Conservation (phyloP, 192 early-diverging fungal genomes). For the Entomortierella lignicola region DNA sequence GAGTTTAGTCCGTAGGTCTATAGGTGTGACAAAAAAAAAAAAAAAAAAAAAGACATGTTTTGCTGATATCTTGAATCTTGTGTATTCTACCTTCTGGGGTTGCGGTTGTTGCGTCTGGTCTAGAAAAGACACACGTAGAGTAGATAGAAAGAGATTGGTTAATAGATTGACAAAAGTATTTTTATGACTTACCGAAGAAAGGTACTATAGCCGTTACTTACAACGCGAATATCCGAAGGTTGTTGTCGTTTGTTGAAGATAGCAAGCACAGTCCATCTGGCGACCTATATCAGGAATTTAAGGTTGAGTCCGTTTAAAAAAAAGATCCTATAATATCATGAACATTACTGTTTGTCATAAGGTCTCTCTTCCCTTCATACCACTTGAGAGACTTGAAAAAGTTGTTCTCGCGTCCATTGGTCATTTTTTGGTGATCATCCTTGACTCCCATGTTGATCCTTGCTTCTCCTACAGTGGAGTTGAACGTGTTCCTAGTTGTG, state of each 20-base stretch:
- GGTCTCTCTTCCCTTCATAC: slow-evolving; percentile 35
- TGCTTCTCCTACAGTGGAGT: slow-evolving; percentile 39
- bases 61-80: not conserved
- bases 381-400: slow-evolving; percentile 73
- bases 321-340: not conserved
- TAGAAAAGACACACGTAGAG: too few species aligned
- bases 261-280: slow-evolving; percentile 75
- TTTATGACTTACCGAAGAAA: too few species aligned
- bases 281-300: slow-evolving; percentile 58
- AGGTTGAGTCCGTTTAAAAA: not conserved
- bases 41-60: slow-evolving; percentile 3
- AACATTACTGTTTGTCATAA: too few species aligned
- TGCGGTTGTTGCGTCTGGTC: slow-evolving; percentile 18
- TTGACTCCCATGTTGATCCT: slow-evolving; percentile 23
- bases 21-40: too few species aligned
- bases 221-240: slow-evolving; percentile 66
- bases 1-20: too few species aligned
- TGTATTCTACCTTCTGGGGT: slow-evolving; percentile 23
- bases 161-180: too few species aligned
- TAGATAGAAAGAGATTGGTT: too few species aligned
- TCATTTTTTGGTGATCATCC: slow-evolving; percentile 25
- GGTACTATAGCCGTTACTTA: slow-evolving; percentile 11
- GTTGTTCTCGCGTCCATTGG: slow-evolving; percentile 60
- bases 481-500: slow-evolving; percentile 27
- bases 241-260: slow-evolving; percentile 72